Percentiles rank a stretch among this genome's conserved stretches.
phyloP scores from a whole-genome alignment of 176 grass and related monocot genomes.

The Juncus effusus region DNA sequence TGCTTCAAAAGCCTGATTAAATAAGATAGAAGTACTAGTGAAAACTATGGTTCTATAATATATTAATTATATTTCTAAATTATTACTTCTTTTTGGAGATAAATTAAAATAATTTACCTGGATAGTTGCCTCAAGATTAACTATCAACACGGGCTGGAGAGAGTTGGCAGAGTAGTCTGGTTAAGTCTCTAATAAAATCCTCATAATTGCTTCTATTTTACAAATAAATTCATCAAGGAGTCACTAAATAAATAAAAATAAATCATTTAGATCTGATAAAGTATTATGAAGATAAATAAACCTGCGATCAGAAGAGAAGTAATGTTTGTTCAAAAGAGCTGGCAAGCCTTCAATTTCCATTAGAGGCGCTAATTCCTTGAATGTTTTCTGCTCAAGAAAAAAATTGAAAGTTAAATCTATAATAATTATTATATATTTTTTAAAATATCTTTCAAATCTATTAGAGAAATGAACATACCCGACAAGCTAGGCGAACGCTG shows the following conservation, averaged over 20 bases:
- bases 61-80: slow-evolving; percentile 15
- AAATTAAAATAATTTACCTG: slow-evolving; percentile 44
- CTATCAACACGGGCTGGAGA: slow-evolving; percentile 73
- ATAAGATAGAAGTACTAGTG: slow-evolving; percentile 25
- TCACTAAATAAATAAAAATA: slow-evolving; percentile 9
- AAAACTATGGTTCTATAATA: not conserved
- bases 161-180: slow-evolving; percentile 69
- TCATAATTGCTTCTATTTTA: slow-evolving; percentile 69
- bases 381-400: slow-evolving; percentile 56
- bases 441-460: slow-evolving; percentile 9
- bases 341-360: slow-evolving; percentile 78
- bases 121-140: slow-evolving; percentile 89
- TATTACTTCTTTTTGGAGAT: not conserved
- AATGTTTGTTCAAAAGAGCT: slow-evolving; percentile 62
- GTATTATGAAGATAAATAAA: slow-evolving; percentile 44
- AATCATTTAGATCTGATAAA: slow-evolving; percentile 9
- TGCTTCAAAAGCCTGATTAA: slow-evolving; percentile 79
- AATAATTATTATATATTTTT: not conserved
- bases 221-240: slow-evolving; percentile 12
- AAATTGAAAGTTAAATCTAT: slow-evolving; percentile 14
- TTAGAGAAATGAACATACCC: slow-evolving; percentile 19
- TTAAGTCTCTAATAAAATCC: slow-evolving; percentile 89
- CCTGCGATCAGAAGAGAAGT: slow-evolving; percentile 85
- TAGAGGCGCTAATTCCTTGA: slow-evolving; percentile 64
- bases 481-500: slow-evolving; percentile 13